Base-by-base conservation (phyloP, 2,329 filamentous ascomycete genomes). In the Alternaria panax region DNA sequence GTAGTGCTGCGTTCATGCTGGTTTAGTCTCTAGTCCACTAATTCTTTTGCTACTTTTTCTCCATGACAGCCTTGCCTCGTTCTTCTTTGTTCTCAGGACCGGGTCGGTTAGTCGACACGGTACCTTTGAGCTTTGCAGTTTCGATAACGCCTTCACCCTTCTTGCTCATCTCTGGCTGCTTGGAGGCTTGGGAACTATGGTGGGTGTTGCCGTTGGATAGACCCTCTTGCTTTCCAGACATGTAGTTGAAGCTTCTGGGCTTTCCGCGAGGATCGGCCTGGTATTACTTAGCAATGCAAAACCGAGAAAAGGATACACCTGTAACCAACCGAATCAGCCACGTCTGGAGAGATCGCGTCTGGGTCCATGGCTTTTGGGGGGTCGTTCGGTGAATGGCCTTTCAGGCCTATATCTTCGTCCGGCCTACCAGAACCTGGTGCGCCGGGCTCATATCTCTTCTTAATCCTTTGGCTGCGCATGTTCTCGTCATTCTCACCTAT, bases 81-180 rank as follows among this genome's bases (percentile, higher is more conserved):
- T 75, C 64, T 46, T 73, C 70, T 63, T 76, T 73, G 66, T 72
- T 75, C 61, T 75, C 70, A 20, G 68, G 67, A 20, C 40, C 51
- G 22, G 76, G 76, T 55, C 75, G 72, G 20, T 76, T 69, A 16
- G 70, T 65, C 20, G 68, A 72, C n/a, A 78, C 73, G 41, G 76
- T 76, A 34, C 76, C 75, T 64, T 78, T 75, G 56, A 75, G 61
- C 65, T 87, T 87, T 16, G 85, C 83, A 12, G 83, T 82, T 46
- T 87, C 85, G 32, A 81, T 81, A 46, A 78, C 75, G 28, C 85
- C 86, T 74, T 88, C 85, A n/a, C 78, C 75, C 79, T 87, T 88
- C 69, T 82, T 82, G 69, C 81, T 85, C 78, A 83, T 84, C 24
- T 78, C 78, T 3, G 78, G 67, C 50, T 81, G 74, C 40, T 78